Base-by-base conservation (phyloP, 495 filamentous ascomycete species). In the Apiosordaria backusii region DNA sequence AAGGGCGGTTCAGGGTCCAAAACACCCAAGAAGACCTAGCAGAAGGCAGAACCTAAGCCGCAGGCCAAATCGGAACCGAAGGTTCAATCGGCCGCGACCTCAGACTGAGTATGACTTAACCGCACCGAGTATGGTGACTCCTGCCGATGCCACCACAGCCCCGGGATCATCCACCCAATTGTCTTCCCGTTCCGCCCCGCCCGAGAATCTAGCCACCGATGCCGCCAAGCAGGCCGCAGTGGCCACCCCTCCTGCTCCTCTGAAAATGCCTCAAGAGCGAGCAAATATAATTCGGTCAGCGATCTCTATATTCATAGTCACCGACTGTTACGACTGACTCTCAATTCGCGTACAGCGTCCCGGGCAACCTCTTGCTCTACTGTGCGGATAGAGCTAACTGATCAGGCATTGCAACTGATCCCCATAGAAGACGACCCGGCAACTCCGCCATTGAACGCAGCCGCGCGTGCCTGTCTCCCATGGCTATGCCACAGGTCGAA, bases 221-320 rank as follows among this genome's bases (percentile, higher is more conserved):
- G 29, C 24, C n/a, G 19, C 27, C 4, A 50, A 50, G 35, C 35
- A 45, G 35, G 21, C 18, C 35, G 3, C 15, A 21, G 29, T 7
- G 13, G 25, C 60, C 29, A 3, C 29, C 3, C 21, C 29, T 5
- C 19, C 19, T 21, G n/a, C 19, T 23, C 19, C 29, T 40, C 40
- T 65, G 40, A 24, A 61, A 21, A 10, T 24, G n/a, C 13, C 4
- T 61, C 18, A 67, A 60, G n/a, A 65, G 52, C 10, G 65, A 58
- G 62, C 68, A 63, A 2, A 62, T 78, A 4, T 71, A 70, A 9
- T 74, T 75, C 29, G 76, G 65, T 3, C 82, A 85, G 63, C 63
- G n/a, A n/a, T n/a, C n/a, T n/a, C n/a, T n/a, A n/a, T n/a, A n/a
- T n/a, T n/a, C n/a, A n/a, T n/a, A n/a, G n/a, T n/a, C 35, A 2